Evolutionary conservation across 208 protist genomes (phyloP), one percentile per base, ranked within the genome.

Genomic region (Leishmania mexicana): DNA sequence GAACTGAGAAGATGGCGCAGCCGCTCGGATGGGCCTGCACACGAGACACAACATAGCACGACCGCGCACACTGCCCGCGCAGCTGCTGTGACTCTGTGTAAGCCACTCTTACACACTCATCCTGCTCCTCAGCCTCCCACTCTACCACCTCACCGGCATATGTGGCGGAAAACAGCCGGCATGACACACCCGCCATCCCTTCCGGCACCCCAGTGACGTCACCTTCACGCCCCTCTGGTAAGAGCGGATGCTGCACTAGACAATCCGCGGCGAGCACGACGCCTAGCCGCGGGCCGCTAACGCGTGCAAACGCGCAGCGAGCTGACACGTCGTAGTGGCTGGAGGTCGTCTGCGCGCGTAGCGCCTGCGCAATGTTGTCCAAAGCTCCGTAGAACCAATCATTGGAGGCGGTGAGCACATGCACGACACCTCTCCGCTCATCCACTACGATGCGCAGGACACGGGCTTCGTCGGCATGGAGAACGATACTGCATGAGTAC

Each of bases 1-100:
- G 79, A 31, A 94, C 90, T 1, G 92, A 78, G 74, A 97, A 97
- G 17, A 97, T 81, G 11, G 94, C 94, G 67, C 94, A 97, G 13
- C 89, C 87, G 0, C 81, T 47, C 0, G 75, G 74, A 75, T 97
- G 94, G 1, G 91, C 89, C 38, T 78, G 75, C 45, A 95, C 81
- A 0, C 68, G 76, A 28, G 78, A 75, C 42, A 79, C 79, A n/a
- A 83, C n/a, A 47, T 53, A 64, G 47, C 71, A 68, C 49, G 51
- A 7, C 58, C 31, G n/a, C 49, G 47, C 73, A 13, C 31, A 31
- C 51, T 21, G 5, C 31, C 31, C 40, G n/a, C 28, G 11, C 51
- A 31, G 5, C 28, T 62, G 31, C 51, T 1, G 49, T 31, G 53
- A 4, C 53, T 35, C 51, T 62, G 51, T 74, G 28, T 24, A 10